These are phyloP conservation scores for Wickerhamomyces queroliae DNA, from an alignment of 805 yeast species.

Conservation along the genomic window DNA sequence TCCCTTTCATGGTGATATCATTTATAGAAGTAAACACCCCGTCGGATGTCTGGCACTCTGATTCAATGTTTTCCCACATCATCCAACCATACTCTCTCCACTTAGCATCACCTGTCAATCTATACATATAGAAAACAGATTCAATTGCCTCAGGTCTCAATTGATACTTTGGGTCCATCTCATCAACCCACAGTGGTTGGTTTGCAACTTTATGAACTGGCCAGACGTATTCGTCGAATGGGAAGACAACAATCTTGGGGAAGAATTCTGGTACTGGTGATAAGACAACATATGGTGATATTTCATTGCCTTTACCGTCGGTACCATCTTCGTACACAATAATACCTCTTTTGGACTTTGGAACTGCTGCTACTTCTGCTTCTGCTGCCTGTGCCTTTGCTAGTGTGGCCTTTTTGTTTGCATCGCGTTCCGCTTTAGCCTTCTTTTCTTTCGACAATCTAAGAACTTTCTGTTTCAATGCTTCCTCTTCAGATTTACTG, in stretches of 20 bases:
- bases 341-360: not conserved
- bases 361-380: not conserved
- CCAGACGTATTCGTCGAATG: slow-evolving; percentile 10
- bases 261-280: not conserved
- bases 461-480: not conserved
- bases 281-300: not conserved
- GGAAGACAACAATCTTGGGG: not conserved
- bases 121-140: slow-evolving; percentile 50
- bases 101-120: slow-evolving; percentile 51
- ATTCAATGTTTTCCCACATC: slow-evolving; percentile 34
- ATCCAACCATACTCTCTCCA: slow-evolving; percentile 54
- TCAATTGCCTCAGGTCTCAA: slow-evolving; percentile 59
- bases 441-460: not conserved
- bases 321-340: not conserved
- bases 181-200: slow-evolving; percentile 27
- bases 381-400: not conserved
- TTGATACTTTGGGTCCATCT: slow-evolving; percentile 33
- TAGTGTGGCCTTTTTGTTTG: not conserved
- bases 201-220: slow-evolving; percentile 7
- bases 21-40: slow-evolving; percentile 33
- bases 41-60: slow-evolving; percentile 24
- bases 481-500: not conserved
- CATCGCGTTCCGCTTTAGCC: not conserved
- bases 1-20: slow-evolving; percentile 30
- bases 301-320: not conserved